Evolutionary conservation across 306 rosid species (phyloP), one percentile per base, ranked within the genome.

Genomic region (Vachellia collinsii): DNA sequence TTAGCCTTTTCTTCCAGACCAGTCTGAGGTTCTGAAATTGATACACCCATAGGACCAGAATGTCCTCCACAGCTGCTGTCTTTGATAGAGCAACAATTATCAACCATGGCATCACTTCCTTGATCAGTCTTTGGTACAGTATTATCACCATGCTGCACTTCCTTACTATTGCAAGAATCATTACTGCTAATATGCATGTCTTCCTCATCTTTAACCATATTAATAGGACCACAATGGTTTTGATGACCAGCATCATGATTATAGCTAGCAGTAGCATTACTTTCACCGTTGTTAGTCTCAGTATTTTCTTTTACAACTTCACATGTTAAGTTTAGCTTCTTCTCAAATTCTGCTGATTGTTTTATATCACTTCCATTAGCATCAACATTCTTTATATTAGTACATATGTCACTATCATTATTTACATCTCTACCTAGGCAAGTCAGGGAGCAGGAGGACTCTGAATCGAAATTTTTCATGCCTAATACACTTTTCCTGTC

Each of bases 351-450:
- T 17, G 79, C 65, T 58, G 87, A 77, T 58, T 87, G 87, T 23
- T 82, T 87, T 58, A 50, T 64, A 67, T 78, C 75, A 74, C 65
- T 86, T 73, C 89, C 90, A 83, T 54, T 76, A 68, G 89, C 79
- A 76, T 86, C 91, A 58, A 70, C 72, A 16, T 85, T 85, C 79
- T 86, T 85, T 64, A 74, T 82, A 83, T 75, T 78, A 75, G 85
- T 82, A 85, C 88, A 80, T 80, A 77, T 74, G 75, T 87, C 91
- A 78, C 81, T 90, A 83, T 87, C 94, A 77, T 81, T 91, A 86
- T 90, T 90, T 90, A 90, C 94, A 88, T 90, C 91, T 87, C 88
- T 78, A 72, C 86, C 93, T 86, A 90, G 53, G 77, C 92, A 90
- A 82, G 58, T 85, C 80, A 83, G 91, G 56, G 86, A 80, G 81